Evolutionary conservation across 108 stramenopile genomes (phyloP), one percentile per base, ranked within the genome.

Genomic region (Skeletonema potamos): DNA sequence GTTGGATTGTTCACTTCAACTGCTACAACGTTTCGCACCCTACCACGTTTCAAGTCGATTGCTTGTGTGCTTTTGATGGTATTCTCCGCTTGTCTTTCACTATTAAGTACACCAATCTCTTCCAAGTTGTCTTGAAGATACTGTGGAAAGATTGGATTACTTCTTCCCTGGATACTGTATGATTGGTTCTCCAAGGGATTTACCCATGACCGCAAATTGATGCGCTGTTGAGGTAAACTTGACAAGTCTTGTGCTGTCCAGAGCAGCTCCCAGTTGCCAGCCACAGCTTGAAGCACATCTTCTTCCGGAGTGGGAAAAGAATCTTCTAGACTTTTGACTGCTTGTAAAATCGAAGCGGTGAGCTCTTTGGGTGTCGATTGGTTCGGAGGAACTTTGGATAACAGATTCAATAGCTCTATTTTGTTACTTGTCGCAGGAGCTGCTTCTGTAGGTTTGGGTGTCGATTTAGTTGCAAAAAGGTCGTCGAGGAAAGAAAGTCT

Each of bases 121-220:
- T 93, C 92, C 41, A 93, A 64, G 9, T 62, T 62, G 62, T 93
- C 83, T 68, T 93, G 89, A 7, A 91, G 66, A 28, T 64, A 63
- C 54, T 82, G 79, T 34, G 88, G 87, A 17, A 87, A 51, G 18
- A 93, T 54, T 27, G 92, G 92, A 70, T 91, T 89, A 28, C 86
- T 77, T 60, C 89, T 63, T 39, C 87, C 84, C 8, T 17, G 24
- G 68, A 89, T 91, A 76, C 84, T 86, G 76, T 93, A 93, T 24
- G 88, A 82, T 79, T 93, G 92, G 70, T 93, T 91, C 75, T 93
- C 92, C 12, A 93, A 46, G 20, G 92, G 92, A 71, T 87, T 91
- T 44, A 91, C 86, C 81, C 80, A 87, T 4, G 76, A 75, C 13
- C 59, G 54, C 4, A 85, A 73, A 43, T 77, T 72, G 5, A 39